Percentiles rank a stretch among this genome's conserved stretches.
Conservation (phyloP, 768 basidiomycete genomes). For the Tylopilus balloui region DNA sequence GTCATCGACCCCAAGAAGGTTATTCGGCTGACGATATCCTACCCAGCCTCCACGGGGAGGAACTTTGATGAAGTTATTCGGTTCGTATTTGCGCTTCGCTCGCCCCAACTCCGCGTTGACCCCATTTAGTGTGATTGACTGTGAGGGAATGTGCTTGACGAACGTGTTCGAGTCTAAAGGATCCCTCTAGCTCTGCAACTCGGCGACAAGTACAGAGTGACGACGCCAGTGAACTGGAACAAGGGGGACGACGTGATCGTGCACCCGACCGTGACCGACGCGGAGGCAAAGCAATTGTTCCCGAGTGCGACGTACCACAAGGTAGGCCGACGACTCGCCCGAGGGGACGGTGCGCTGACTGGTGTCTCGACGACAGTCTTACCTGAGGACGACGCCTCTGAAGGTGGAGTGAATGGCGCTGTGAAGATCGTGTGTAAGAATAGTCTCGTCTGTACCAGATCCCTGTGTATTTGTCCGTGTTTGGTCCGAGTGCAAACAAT, state of each 20-base stretch:
- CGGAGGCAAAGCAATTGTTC: constrained; percentile 91
- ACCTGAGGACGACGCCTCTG: constrained; percentile 78
- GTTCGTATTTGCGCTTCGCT: constrained; percentile 25
- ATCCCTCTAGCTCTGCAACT: constrained; percentile 67
- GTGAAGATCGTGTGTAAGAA: too few species aligned
- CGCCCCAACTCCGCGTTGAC: constrained; percentile 4
- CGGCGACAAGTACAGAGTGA: constrained; percentile 78
- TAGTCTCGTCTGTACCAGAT: too few species aligned
- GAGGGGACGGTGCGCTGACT: background rate
- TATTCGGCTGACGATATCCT: constrained; percentile 85
- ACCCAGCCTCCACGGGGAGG: constrained; percentile 94
- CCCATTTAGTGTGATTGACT: constrained; percentile 67
- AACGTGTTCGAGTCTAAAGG: constrained; percentile 27
- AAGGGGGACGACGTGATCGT: constrained; percentile 93
- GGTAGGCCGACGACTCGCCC: constrained; percentile 38
- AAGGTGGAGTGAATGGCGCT: constrained; percentile 23
- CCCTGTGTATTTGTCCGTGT: constrained; percentile 17
- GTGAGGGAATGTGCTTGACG: constrained; percentile 35
- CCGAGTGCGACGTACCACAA: constrained; percentile 76
- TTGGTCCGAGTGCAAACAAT: constrained; percentile 18
- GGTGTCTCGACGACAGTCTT: constrained; percentile 49
- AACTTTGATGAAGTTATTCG: constrained; percentile 79
- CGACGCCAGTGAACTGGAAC: constrained; percentile 94
- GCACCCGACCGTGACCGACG: constrained; percentile 74
- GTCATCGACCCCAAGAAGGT: constrained; percentile 95